Percentiles rank a stretch among this genome's conserved stretches.
Evolutionary conservation across 2,329 filamentous ascomycete species (phyloP).

Genomic region (Sporothrix pallida): DNA sequence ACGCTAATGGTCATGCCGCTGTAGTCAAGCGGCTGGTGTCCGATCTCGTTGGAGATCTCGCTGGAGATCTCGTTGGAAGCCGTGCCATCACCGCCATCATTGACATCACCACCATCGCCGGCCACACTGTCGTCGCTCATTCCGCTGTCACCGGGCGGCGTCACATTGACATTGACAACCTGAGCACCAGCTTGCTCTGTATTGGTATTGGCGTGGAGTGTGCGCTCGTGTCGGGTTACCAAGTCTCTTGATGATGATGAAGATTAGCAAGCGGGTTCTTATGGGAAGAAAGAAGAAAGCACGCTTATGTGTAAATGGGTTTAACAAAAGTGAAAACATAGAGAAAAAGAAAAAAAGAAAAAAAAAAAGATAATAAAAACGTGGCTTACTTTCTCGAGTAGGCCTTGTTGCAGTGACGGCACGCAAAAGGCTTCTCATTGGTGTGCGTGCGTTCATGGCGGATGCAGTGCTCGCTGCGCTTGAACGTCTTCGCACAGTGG

Average conservation of each 20-base stretch:
- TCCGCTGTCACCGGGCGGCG: not conserved
- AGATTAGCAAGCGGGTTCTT: not conserved
- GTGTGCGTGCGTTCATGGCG: not conserved
- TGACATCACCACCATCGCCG: not conserved
- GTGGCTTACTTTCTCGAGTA: not conserved
- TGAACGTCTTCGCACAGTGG: not conserved
- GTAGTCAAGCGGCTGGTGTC: not conserved
- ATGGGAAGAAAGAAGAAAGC: too few relatives aligned
- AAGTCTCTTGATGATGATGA: not conserved
- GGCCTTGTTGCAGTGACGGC: not conserved
- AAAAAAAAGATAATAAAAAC: not conserved
- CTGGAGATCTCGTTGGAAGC: not conserved
- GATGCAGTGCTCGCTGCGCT: constrained; percentile 3
- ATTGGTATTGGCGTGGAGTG: not conserved
- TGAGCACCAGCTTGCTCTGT: not conserved
- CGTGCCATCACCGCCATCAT: not conserved
- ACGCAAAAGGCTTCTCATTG: not conserved
- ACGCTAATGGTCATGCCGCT: not conserved
- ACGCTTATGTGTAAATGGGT: too few relatives aligned
- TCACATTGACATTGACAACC: not conserved
- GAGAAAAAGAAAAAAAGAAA: too few relatives aligned
- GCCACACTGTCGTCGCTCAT: not conserved
- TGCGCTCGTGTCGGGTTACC: not conserved
- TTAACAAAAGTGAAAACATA: too few relatives aligned
- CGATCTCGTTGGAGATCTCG: not conserved